Base-by-base conservation (phyloP, 2,329 filamentous ascomycete genomes). In the Fusarium globosum region DNA sequence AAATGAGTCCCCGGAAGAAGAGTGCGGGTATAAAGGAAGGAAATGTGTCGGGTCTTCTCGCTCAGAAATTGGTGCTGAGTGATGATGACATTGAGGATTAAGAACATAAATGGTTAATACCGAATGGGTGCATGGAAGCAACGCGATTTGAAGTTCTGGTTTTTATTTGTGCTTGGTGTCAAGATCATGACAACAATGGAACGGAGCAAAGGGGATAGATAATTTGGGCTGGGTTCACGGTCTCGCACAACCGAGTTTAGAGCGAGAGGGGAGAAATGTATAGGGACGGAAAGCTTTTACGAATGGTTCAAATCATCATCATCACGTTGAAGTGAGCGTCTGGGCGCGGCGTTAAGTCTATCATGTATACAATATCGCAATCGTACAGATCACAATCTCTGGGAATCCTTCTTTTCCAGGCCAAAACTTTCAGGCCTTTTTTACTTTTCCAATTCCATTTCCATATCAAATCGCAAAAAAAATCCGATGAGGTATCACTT, bases 11-110 rank as follows among this genome's bases (percentile, higher is more conserved):
- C 1, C 81, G 83, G 46, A 89, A 88, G 81, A 86, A 82, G 77
- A 81, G 75, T 33, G 71, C 81, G 21, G 80, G 82, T 4, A 83
- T 86, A 71, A 80, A 81, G 71, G 69, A 81, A 58, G 74, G 80
- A 6, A 80, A 79, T 15, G 79, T 84, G 49, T 82, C 82, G 6
- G 82, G 85, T 35, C 79, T 88, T 71, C 83, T 86, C 46, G 87
- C 90, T 69, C 89, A 91, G 80, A 93, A 92, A 76, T 82, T 95
- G 72, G 89, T 94, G 49, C 83, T 96, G 45, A 94, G 91, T 75
- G 94, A 96, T 78, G 94, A 96, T 82, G 94, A 96, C 84, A 96
- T 96, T 79, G 93, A 95, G 80, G 93, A 95, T 77, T 84, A 51
- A n/a, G 33, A 33, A 49, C 8, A 21, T 20, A 51, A 42, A 28